Evolutionary conservation across 495 filamentous ascomycete species (phyloP), one percentile per base, ranked within the genome.

Genomic region (Talaromyces trachyspermus): DNA sequence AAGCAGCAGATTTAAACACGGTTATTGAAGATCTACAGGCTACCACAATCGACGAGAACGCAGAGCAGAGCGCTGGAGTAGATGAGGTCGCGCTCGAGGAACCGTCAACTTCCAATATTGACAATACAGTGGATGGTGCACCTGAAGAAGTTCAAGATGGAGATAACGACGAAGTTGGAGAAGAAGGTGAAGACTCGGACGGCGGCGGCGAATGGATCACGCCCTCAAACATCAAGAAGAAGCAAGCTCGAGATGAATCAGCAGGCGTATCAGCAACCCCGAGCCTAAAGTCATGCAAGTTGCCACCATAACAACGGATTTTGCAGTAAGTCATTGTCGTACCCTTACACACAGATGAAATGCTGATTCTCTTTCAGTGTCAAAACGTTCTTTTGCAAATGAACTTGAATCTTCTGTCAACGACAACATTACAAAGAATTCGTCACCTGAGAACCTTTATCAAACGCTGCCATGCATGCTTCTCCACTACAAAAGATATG

Each of bases 341-440:
- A 12, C 5, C 15, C 22, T 14, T 26, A 14, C 2, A 29, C 5
- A 11, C 11, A 10, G 14, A 26, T 40, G 7, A 15, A 45, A 20
- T 38, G 12, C 53, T 51, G 44, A 60, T 25, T 26, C 30, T 32
- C 18, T 25, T 8, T 18, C 33, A 73, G 70, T 73, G 68, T 80
- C 89, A 97, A 68, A 97, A 97, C 58, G 88, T 96, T 17, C 71
- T 91, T 2, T 74, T 99, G 8, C 87, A 91, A 53, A 92, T 97
- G 71, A 95, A 95, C 66, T 76, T 99, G 23, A 88, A 95, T 58
- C 80, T 99, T 6, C 71, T 99, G 17, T 90, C 89, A 3, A 75
- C 86, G 1, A 59, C 66, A 1, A 77, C 76, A 15, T 61, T 96
- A 6, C 75, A 84, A 43, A 80, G 88, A 46, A 83, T 99, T 54